Base-by-base conservation (phyloP, 179 eudicot genomes). In the Beta macrorhiza region DNA sequence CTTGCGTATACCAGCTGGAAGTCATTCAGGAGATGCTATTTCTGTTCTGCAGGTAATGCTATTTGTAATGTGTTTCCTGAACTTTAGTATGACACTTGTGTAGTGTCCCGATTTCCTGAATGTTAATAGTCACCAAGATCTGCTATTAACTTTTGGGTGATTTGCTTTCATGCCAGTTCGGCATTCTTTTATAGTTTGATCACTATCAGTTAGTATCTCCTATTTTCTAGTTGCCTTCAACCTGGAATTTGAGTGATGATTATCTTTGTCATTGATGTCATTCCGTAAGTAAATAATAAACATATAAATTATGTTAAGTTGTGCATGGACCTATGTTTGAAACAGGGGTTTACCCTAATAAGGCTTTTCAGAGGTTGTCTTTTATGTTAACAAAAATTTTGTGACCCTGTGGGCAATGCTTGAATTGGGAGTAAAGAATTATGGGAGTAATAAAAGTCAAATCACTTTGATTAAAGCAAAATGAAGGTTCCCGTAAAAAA, bases 21-120 rank as follows among this genome's bases (percentile, higher is more conserved):
- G 69, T 59, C 51, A 82, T 72, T 77, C 86, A 58, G 87, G 82
- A 65, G 90, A 93, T 72, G 80, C 84, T 45, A 87, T 91, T 51
- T 93, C 93, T 14, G 79, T 93, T 78, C 82, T 91, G 53, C 85
- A 86, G 91, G 97, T 93, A 89, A 84, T 19, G 53, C 63, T 72
- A 70, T 12, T 37, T 67, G 59, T 5, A 15, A 14, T 63, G 56
- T 7, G 7, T 47, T 47, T 5, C 2, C 7, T 5, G 8, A 47
- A 5, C 73, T 5, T 58, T 15, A 14, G n/a, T 58, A 58, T 5
- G 16, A 6, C 16, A 58, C n/a, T 15, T 58, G n/a, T 58, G 62
- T 4, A 16, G 62, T 58, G 17, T 58, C 62, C 5, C n/a, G 10
- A 20, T 49, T 74, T 62, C 32, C 51, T 16, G 56, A 64, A 22